Percentiles rank a stretch among this genome's conserved stretches.
Evolutionary conservation across 2,329 filamentous ascomycete species (phyloP).

Genomic region (Alternaria sp.): DNA sequence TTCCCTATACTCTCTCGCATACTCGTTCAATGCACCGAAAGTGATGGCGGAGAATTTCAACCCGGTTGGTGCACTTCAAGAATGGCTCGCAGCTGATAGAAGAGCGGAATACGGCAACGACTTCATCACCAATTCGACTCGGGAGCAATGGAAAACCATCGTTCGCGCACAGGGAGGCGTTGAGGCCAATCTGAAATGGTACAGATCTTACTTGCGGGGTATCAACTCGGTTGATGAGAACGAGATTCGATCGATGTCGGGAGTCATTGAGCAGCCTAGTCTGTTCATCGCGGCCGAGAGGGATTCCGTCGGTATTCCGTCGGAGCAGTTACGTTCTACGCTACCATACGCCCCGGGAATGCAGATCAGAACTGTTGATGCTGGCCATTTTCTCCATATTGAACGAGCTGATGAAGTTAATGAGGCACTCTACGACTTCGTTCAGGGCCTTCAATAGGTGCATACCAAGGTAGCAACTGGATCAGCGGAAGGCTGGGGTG

Average conservation of each 20-base stretch:
- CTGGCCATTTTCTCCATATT: neutral
- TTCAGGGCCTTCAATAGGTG: neutral
- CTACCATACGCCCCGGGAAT: neutral
- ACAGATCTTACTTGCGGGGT: neutral
- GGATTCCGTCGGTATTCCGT: neutral
- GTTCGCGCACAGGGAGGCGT: neutral
- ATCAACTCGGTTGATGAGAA: neutral
- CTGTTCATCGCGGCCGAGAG: neutral
- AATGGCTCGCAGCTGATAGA: neutral
- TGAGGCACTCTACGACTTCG: neutral
- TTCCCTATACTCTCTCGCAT: neutral
- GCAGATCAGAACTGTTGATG: neutral
- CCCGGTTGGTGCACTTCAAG: neutral
- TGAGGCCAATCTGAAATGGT: neutral
- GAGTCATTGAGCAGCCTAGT: neutral
- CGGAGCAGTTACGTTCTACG: neutral
- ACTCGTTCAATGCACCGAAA: neutral
- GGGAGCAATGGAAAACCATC: neutral
- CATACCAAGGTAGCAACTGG: neutral
- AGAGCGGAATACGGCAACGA: neutral
- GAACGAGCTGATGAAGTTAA: neutral
- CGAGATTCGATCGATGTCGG: neutral
- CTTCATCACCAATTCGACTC: neutral
- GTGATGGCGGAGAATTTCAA: neutral
- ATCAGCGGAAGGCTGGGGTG: neutral